A percentile compares a stretch with the other conserved stretches of the same genome.
phyloP scores from a whole-genome alignment of 2,329 filamentous ascomycete genomes.

The Aaosphaeria arxii region DNA sequence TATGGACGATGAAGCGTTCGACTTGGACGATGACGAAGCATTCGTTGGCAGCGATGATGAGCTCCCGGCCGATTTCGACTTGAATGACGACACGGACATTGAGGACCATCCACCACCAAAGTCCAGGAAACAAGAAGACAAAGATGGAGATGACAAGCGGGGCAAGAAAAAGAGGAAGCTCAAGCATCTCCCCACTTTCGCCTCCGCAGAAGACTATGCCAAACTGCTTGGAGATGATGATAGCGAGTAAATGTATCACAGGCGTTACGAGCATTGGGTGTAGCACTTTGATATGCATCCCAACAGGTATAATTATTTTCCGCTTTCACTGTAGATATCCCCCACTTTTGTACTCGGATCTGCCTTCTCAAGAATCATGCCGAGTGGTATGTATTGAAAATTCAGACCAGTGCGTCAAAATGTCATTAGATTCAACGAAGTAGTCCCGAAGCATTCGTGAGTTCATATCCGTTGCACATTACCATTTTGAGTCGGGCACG shows the following conservation, averaged over 20 bases:
- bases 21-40: constrained; percentile 53
- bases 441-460: no score
- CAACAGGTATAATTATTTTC: no score
- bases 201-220: constrained; percentile 90
- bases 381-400: no score
- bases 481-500: no score
- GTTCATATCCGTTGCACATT: no score
- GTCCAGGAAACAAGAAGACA: constrained; percentile 23
- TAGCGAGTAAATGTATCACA: constrained; percentile 1
- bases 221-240: constrained; percentile 71
- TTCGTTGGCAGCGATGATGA: constrained; percentile 57
- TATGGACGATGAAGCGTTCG: constrained; percentile 37
- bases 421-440: no score
- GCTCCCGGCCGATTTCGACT: constrained; percentile 49
- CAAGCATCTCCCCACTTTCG: constrained; percentile 88
- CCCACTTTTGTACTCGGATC: no score
- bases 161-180: constrained; percentile 75
- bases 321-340: no score
- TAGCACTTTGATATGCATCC: no score
- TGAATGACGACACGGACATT: constrained; percentile 38
- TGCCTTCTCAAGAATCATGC: no score
- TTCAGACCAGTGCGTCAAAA: no score
- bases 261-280: no score
- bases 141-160: constrained; percentile 36
- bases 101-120: constrained; percentile 40